Evolutionary conservation across 2,329 filamentous ascomycete genomes (phyloP).

Genomic region (Hymenoscyphus fructigenus): DNA sequence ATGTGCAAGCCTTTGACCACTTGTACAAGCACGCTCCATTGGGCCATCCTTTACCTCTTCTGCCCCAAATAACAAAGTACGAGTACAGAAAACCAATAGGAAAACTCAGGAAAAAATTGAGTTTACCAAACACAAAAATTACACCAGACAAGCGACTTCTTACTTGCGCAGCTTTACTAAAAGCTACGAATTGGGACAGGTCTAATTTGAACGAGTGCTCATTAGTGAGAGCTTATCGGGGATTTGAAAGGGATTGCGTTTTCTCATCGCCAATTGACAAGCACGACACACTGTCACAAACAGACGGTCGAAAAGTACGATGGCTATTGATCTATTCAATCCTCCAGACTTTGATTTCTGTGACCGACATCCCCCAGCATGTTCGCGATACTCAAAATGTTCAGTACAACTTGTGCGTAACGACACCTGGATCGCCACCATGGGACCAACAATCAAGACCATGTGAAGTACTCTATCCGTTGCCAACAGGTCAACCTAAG

Average conservation of each 20-base stretch:
- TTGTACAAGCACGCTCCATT: slow-evolving; percentile 59
- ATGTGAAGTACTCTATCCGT: slow-evolving; percentile 20
- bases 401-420: slow-evolving; percentile 50
- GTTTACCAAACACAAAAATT: slow-evolving; percentile 39
- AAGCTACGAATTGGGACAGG: slow-evolving; percentile 48
- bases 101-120: slow-evolving; percentile 32
- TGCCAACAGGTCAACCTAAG: slow-evolving; percentile 24
- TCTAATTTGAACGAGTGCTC: slow-evolving; percentile 39
- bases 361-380: slow-evolving; percentile 59
- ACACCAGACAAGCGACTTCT: slow-evolving; percentile 50
- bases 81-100: slow-evolving; percentile 26
- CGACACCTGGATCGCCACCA: slow-evolving; percentile 29
- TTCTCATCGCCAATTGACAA: slow-evolving; percentile 54
- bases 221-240: slow-evolving; percentile 67
- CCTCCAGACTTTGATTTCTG: slow-evolving; percentile 69
- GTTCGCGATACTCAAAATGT: slow-evolving; percentile 56
- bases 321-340: slow-evolving; percentile 76
- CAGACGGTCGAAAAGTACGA: slow-evolving; percentile 72
- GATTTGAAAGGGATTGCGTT: slow-evolving; percentile 64
- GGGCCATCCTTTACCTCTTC: slow-evolving; percentile 63
- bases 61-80: slow-evolving; percentile 47
- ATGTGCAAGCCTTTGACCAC: slow-evolving; percentile 64
- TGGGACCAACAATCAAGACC: slow-evolving; percentile 27
- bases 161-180: slow-evolving; percentile 51
- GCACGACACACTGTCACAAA: slow-evolving; percentile 54